Conservation (phyloP, 192 early-diverging fungal species). For the Coemansia sp. region DNA sequence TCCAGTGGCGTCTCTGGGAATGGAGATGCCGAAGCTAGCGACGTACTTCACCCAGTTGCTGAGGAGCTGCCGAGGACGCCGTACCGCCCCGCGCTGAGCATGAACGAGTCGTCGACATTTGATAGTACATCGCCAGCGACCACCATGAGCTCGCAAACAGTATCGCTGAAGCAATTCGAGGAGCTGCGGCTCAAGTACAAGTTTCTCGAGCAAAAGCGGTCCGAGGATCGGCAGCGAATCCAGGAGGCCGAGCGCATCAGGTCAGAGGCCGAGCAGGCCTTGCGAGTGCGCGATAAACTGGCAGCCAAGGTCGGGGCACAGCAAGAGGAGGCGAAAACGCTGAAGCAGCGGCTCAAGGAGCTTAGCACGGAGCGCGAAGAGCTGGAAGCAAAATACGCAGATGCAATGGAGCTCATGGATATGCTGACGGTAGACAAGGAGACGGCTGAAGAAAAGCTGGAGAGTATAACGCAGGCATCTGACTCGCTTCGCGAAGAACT, state of each 20-base stretch:
- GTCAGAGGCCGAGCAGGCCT: conserved; percentile 69
- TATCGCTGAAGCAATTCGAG: conserved; percentile 71
- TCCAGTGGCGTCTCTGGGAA: not conserved
- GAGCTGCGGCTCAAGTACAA: conserved; percentile 75
- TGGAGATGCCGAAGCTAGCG: not conserved
- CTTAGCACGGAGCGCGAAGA: conserved; percentile 60
- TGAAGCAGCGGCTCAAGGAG: conserved; percentile 60
- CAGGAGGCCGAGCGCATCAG: conserved; percentile 70
- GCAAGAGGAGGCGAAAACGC: conserved; percentile 70
- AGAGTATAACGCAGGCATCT: conserved; percentile 71
- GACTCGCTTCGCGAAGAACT: conserved; percentile 72
- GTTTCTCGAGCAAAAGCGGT: conserved; percentile 76
- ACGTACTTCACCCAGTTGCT: not conserved
- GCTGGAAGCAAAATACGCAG: conserved; percentile 66
- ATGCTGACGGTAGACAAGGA: conserved; percentile 88
- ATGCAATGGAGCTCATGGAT: conserved; percentile 77
- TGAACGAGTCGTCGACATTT: conserved; percentile 37
- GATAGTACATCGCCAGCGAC: conserved; percentile 4
- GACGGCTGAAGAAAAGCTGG: conserved; percentile 84
- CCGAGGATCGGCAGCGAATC: conserved; percentile 73
- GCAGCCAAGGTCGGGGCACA: conserved; percentile 65
- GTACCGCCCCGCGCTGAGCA: conserved; percentile 38
- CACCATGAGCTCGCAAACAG: conserved; percentile 27
- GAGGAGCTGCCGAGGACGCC: conserved; percentile 28
- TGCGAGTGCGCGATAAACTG: conserved; percentile 65